These are phyloP conservation scores for Kwoniella shandongensis DNA, from an alignment of 768 basidiomycete species.

Conservation along the genomic window DNA sequence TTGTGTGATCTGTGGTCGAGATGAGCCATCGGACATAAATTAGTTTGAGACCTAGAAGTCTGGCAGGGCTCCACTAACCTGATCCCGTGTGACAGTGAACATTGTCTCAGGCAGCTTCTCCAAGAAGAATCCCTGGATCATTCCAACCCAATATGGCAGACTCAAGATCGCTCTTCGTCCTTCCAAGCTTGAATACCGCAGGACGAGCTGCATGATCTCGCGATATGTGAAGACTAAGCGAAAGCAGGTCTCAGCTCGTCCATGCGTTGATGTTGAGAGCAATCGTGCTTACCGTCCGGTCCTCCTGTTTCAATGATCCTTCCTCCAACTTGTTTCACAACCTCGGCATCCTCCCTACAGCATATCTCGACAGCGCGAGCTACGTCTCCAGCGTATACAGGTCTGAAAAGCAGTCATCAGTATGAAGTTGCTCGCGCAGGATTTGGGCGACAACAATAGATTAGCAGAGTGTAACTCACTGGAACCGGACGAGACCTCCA, in stretches of 20 bases:
- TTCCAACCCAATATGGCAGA: slow-evolving; percentile 65
- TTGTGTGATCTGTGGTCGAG: slow-evolving; percentile 60
- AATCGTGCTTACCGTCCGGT: slow-evolving; percentile 58
- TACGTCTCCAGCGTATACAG: slow-evolving; percentile 71
- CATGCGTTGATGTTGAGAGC: slow-evolving; percentile 32
- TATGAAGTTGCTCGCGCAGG: not conserved
- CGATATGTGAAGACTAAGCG: slow-evolving; percentile 65
- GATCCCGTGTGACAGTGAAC: slow-evolving; percentile 69
- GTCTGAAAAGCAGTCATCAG: slow-evolving; percentile 39
- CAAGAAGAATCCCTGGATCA: slow-evolving; percentile 65
- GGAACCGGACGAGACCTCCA: slow-evolving; percentile 66
- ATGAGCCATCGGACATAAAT: not conserved
- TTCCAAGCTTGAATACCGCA: slow-evolving; percentile 60
- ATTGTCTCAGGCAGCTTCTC: slow-evolving; percentile 66
- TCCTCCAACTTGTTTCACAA: slow-evolving; percentile 54
- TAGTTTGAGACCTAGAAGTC: no score
- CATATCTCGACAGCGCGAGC: slow-evolving; percentile 65
- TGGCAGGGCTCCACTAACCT: slow-evolving; percentile 57
- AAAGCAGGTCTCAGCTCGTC: not conserved
- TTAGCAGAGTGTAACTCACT: no score
- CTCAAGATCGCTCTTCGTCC: slow-evolving; percentile 62
- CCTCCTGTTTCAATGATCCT: slow-evolving; percentile 60
- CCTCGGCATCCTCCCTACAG: slow-evolving; percentile 57
- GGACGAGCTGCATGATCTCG: slow-evolving; percentile 66
- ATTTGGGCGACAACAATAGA: no score